Base-by-base conservation (phyloP, 495 filamentous ascomycete species). In the Opeltia flavorubescens region DNA sequence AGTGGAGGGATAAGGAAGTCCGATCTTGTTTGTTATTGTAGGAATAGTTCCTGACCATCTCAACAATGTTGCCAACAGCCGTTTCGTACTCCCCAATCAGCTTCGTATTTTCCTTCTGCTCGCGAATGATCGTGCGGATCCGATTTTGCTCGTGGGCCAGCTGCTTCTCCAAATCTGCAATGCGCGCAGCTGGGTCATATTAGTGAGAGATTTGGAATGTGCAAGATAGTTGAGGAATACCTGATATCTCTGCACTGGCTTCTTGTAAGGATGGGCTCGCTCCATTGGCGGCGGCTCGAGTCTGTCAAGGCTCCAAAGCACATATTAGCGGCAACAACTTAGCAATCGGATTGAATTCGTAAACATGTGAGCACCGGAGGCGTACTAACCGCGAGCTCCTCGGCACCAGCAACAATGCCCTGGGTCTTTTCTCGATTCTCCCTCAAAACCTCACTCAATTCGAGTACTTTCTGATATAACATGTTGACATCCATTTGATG, bases 401-500 rank as follows among this genome's bases (percentile, higher is more conserved):
- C 72, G 4, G 77, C 75, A 49, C 83, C 81, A 5, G 72, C 66
- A 11, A 89, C 80, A 46, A 94, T 81, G 33, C 76, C 77, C 50
- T 80, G 77, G 6, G 84, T 81, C 43, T 83, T 75, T 46, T 82
- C 80, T 45, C 84, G 76, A 60, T 91, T 94, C 34, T 82, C 76
- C 55, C 80, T 78, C 17, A 89, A 69, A 48, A 85, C 74, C 21
- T 80, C 75, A 49, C 80, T 84, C 52, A 94, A 66, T 59, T 89
- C 82, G 47, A 88, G 71, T 15, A 94, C 81, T 75, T 88, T 82
- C 39, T 78, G 72, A 59, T 86, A 88, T 35, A 94, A 75, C 59
- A 85, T 81, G 57, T 87, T 85, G 50, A 91, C 75, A 59, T 94
- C 86, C 66, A 84, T 83, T 65, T 89, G 83, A 55, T 89, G 84